Conservation (phyloP, 2,329 filamentous ascomycete genomes). For the Torrubiella hemipterigena region DNA sequence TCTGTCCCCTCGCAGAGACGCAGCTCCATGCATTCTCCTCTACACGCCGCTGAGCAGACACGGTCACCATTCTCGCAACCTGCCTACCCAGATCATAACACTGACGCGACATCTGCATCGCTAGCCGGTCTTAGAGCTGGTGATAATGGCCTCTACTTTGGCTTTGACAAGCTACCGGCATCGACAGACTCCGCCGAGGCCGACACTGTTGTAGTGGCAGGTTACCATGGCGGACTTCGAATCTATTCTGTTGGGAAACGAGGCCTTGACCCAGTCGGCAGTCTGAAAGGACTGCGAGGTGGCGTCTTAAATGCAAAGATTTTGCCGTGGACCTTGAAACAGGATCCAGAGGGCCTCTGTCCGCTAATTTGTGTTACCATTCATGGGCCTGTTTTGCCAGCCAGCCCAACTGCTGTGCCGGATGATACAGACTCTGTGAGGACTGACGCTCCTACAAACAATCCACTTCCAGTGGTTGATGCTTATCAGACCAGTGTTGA, state of each 20-base stretch:
- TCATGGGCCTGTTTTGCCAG: slow-evolving; percentile 59
- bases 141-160: slow-evolving; percentile 64
- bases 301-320: slow-evolving; percentile 75
- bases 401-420: slow-evolving; percentile 27
- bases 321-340: slow-evolving; percentile 52
- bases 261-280: slow-evolving; percentile 56
- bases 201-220: slow-evolving; percentile 61
- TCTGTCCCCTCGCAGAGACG: slow-evolving; percentile 25
- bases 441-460: too few relatives aligned
- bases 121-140: slow-evolving; percentile 47
- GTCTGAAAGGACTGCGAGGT: slow-evolving; percentile 66
- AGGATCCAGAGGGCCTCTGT: slow-evolving; percentile 42
- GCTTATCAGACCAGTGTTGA: slow-evolving; percentile 82
- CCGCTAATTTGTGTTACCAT: slow-evolving; percentile 71
- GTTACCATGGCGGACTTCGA: slow-evolving; percentile 70
- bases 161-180: slow-evolving; percentile 61
- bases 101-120: slow-evolving; percentile 55
- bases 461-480: slow-evolving; percentile 33
- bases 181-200: slow-evolving; percentile 24
- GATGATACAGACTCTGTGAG: too few relatives aligned
- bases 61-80: slow-evolving; percentile 43
- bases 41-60: too few relatives aligned
- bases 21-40: slow-evolving; percentile 39
- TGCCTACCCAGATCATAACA: slow-evolving; percentile 62
- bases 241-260: slow-evolving; percentile 63